Evolutionary conservation across 495 filamentous ascomycete species (phyloP), one percentile per base, ranked within the genome.

Genomic region (Penicillium diatomitis): DNA sequence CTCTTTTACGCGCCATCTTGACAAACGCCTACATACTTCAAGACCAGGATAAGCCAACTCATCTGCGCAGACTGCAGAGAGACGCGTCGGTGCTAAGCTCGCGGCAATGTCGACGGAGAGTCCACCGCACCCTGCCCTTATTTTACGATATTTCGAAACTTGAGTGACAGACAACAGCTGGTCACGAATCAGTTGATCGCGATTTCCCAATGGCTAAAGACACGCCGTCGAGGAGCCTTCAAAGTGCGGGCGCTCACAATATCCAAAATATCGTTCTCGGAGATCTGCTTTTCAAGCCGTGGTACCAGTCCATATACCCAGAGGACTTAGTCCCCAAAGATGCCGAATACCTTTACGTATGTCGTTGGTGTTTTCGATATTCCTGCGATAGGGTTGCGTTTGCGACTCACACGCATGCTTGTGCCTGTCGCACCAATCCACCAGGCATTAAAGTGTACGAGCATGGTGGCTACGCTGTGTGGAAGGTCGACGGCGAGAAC

Each of bases 341-440:
- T 34, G 73, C 77, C 41, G 66, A 77, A 34, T 69, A 80, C 43
- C 73, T 98, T 7, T 95, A 90, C 52, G 84, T 96, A 36, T 98
- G 92, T 61, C 87, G 85, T 38, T 86, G 80, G 75, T 98, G 92
- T 69, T 96, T 97, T 73, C 88, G 86, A 56, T 98, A 98, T 63
- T 81, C 83, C 4, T 85, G 80, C 49, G 86, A 92, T 57, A 67
- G 84, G 34, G 71, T 79, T 53, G 66, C 78, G 32, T 83, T 74
- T 54, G 56, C 79, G 41, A 68, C 64, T 20, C 83, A 86, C 64
- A 69, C 62, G 49, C 65, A 57, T 32, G 47, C 58, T 7, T 73
- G 70, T 48, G 58, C 60, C 38, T 54, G 67, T 50, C 66, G 63
- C 27, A 63, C 46, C 43, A 63, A 51, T 9, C 73, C 73, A 28